Percentiles rank a stretch among this genome's conserved stretches.
Conservation (phyloP, 257 asterid species). For the Cynanchum wilfordii region DNA sequence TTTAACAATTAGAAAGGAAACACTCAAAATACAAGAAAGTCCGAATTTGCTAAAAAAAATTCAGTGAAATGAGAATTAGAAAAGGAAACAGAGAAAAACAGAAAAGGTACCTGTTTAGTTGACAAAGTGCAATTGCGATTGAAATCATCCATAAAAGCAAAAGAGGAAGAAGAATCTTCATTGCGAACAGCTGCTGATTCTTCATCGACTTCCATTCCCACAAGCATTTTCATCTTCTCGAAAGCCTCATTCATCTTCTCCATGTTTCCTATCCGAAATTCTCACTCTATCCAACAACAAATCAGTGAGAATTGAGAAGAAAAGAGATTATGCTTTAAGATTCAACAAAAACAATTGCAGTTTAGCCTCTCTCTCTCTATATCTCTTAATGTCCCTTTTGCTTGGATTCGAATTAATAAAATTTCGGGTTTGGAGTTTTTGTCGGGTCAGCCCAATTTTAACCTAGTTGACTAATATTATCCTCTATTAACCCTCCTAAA, state of each 20-base stretch:
- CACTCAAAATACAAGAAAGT: neutral
- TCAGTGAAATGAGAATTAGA: neutral
- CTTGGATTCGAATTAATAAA: neutral
- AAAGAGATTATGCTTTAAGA: neutral
- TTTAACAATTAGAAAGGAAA: neutral
- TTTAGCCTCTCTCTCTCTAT: neutral
- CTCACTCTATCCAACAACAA: too few relatives aligned
- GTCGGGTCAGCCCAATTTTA: neutral
- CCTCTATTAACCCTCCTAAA: too few relatives aligned
- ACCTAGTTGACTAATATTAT: too few relatives aligned
- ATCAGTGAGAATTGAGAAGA: neutral
- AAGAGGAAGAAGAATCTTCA: conserved; percentile 45
- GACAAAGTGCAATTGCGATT: conserved; percentile 86
- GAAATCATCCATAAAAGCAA: conserved; percentile 66
- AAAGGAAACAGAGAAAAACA: neutral
- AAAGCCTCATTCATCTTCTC: conserved; percentile 83
- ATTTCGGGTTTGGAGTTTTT: neutral
- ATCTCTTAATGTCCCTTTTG: neutral
- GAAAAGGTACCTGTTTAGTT: conserved; percentile 62
- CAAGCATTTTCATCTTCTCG: conserved; percentile 97
- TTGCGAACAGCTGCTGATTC: conserved; percentile 28
- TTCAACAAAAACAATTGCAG: neutral
- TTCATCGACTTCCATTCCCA: conserved; percentile 90
- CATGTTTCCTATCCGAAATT: conserved; percentile 27
- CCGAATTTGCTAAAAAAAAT: neutral